Conservation (phyloP, 345 rosid species). For the Eucalyptus marginata region DNA sequence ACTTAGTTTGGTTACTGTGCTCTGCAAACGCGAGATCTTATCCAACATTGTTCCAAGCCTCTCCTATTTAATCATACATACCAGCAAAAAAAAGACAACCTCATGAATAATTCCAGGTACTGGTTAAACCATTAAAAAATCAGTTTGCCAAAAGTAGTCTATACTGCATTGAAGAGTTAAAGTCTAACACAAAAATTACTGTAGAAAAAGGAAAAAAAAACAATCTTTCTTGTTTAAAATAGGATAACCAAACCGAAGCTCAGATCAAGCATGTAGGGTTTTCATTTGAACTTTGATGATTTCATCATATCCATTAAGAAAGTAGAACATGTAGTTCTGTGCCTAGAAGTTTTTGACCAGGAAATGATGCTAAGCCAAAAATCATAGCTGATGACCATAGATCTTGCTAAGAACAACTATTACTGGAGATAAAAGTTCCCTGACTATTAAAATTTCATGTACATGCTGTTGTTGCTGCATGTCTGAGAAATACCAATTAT, state of each 20-base stretch:
- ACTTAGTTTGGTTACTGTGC: conserved; percentile 39
- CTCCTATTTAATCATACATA: conserved; percentile 31
- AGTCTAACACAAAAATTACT: not conserved
- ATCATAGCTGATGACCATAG: not conserved
- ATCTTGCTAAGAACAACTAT: not conserved
- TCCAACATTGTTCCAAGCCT: conserved; percentile 94
- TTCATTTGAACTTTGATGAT: not conserved
- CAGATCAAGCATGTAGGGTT: not conserved
- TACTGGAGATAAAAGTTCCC: not conserved
- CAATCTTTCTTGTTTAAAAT: not conserved
- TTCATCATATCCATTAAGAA: not conserved
- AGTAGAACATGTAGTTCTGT: not conserved
- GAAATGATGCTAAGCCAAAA: not conserved
- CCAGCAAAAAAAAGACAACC: not conserved
- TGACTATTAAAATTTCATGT: not conserved
- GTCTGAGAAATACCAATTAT: not conserved
- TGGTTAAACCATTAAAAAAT: not conserved
- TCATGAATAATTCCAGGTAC: not conserved
- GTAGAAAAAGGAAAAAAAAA: not conserved
- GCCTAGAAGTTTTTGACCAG: not conserved
- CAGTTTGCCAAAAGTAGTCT: not conserved
- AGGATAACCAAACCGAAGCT: not conserved
- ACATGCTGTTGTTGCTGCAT: not conserved
- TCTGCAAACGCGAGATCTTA: conserved; percentile 62
- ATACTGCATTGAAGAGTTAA: not conserved